phyloP scores from a whole-genome alignment of 495 filamentous ascomycete species.

The Apiosordaria backusii region DNA sequence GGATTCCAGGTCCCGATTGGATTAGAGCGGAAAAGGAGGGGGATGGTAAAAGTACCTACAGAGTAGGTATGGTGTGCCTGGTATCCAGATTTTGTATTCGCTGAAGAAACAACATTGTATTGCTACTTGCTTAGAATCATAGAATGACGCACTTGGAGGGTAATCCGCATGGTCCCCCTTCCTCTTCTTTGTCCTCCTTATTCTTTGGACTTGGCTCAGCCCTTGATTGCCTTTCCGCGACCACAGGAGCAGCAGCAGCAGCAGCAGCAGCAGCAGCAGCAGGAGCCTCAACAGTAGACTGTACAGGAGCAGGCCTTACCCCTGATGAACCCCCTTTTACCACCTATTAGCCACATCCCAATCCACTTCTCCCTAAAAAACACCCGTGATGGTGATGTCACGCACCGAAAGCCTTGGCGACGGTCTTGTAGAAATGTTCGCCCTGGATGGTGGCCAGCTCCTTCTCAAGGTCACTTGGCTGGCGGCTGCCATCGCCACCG shows the following conservation, averaged over 20 bases:
- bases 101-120: not conserved
- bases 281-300: not conserved
- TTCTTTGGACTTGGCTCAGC: not conserved
- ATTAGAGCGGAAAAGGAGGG: not conserved
- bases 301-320: not conserved
- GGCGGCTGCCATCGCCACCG: conserved; percentile 73
- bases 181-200: conserved; percentile 18
- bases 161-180: conserved; percentile 20
- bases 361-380: conserved; percentile 49
- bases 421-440: conserved; percentile 76
- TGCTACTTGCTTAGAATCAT: not conserved
- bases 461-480: conserved; percentile 71
- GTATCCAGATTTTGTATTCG: conserved; percentile 2
- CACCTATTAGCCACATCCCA: conserved; percentile 23
- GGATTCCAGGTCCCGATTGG: not conserved
- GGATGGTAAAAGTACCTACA: no score
- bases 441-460: conserved; percentile 77
- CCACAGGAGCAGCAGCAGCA: not conserved
- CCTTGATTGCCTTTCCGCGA: not conserved
- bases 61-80: not conserved
- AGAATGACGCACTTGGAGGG: conserved; percentile 22
- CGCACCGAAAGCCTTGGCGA: conserved; percentile 66
- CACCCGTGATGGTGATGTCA: conserved; percentile 58
- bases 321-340: conserved; percentile 14
- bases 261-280: not conserved